Conservation (phyloP, 257 asterid genomes). For the Penstemon davidsonii region DNA sequence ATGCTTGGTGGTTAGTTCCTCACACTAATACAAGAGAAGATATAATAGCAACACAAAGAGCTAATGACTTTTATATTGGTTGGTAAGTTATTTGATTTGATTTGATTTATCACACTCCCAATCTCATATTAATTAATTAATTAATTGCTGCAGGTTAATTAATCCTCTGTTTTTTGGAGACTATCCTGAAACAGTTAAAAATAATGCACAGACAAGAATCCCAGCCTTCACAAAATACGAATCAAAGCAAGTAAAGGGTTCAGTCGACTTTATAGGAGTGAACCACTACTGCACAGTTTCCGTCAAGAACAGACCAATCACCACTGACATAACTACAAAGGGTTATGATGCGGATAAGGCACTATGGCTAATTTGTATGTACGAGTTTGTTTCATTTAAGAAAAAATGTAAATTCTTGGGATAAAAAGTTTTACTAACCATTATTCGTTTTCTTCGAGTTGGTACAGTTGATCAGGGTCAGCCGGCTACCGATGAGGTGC, state of each 20-base stretch:
- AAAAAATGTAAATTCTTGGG: background rate
- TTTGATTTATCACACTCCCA: too few relatives aligned
- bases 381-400: background rate
- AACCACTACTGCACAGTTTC: conserved; percentile 43
- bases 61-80: conserved; percentile 46
- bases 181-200: conserved; percentile 56
- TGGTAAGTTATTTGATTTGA: conserved; percentile 40
- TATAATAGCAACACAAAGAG: conserved; percentile 47
- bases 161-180: conserved; percentile 61
- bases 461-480: too few relatives aligned
- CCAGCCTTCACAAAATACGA: conserved; percentile 50
- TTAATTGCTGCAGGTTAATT: conserved; percentile 42
- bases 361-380: conserved; percentile 26
- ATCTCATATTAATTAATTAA: background rate
- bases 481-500: too few relatives aligned
- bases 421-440: conserved; percentile 9
- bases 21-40: conserved; percentile 44
- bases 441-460: background rate
- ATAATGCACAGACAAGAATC: conserved; percentile 45
- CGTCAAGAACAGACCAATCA: conserved; percentile 34
- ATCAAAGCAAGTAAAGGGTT: conserved; percentile 53
- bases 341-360: conserved; percentile 43
- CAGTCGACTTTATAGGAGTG: conserved; percentile 59
- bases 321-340: conserved; percentile 24
- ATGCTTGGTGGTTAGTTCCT: conserved; percentile 39